Evolutionary conservation across 306 rosid species (phyloP), one percentile per base, ranked within the genome.

Genomic region (Lotus japonicus): DNA sequence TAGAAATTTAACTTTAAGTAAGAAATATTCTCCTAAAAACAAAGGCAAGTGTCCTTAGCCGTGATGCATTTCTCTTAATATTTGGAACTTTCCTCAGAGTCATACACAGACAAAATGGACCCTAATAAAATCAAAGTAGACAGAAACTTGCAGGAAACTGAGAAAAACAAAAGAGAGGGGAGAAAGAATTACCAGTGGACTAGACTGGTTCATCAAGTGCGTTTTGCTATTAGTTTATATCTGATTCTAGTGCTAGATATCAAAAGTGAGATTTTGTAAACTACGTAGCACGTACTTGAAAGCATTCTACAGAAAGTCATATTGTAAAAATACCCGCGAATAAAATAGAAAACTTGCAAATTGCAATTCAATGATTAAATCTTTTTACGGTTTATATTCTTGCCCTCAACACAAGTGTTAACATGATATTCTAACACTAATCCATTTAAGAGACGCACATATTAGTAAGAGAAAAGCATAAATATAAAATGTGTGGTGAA

Each of bases 71-170:
- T 67, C 9, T 50, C 52, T 26, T 58, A 41, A 58, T 68, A 66
- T 49, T 75, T 66, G 50, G 39, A 44, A 74, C 59, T 66, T 56
- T 66, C 38, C 68, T 75, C 12, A 46, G 73, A 49, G 54, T 28
- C 54, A 12, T 42, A 48, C 48, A 49, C 14, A 68, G 12, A 63
- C 46, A 55, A 39, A 35, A 48, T 13, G 49, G 38, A 77, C 44
- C 44, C 9, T 10, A 21, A 33, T 38, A 53, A 55, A 39, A 35
- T 9, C 19, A 21, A 43, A 42, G 49, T 48, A 62, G 44, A 45
- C 14, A 38, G 49, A 52, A 69, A 62, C 60, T 61, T 21, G 46
- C 12, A 62, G 53, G 45, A 61, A 35, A 63, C 60, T 31, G 46
- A 69, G 48, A 54, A 42, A 58, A 68, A 38, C 39, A 28, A n/a